Evolutionary conservation across 73 alveolate genomes (phyloP).

Genomic region (Symbiodinium natans): DNA sequence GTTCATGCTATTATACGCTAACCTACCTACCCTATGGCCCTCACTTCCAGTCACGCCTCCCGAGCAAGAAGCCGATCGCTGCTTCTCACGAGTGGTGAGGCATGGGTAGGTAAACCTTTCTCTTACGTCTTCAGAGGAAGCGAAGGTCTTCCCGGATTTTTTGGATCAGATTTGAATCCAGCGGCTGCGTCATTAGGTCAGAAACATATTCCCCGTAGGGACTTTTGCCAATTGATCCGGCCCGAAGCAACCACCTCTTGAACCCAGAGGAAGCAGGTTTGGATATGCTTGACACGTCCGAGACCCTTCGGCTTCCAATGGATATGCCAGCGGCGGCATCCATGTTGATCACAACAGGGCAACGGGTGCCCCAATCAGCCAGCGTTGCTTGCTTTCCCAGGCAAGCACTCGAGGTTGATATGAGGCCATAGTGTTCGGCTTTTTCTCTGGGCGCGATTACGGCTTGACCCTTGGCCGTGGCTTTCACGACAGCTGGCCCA

Average conservation of each 20-base stretch:
- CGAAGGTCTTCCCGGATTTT: too few species aligned
- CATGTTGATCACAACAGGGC: not conserved
- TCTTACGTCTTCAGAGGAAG: too few species aligned
- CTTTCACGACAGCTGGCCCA: not conserved
- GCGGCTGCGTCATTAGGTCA: not conserved
- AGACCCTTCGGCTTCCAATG: slow-evolving; percentile 43
- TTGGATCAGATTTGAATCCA: not conserved
- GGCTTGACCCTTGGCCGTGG: not conserved
- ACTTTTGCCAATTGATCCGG: not conserved
- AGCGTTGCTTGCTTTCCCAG: slow-evolving; percentile 11
- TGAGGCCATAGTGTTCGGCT: not conserved
- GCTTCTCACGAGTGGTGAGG: too few species aligned
- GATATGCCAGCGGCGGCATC: slow-evolving; percentile 41
- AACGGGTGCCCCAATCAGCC: not conserved
- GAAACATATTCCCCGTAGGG: not conserved
- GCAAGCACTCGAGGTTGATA: not conserved
- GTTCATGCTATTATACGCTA: too few species aligned
- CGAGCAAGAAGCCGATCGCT: too few species aligned
- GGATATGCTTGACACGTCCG: slow-evolving; percentile 33
- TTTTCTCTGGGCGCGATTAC: not conserved
- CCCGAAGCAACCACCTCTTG: not conserved
- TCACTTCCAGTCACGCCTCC: too few species aligned
- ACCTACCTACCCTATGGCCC: too few species aligned
- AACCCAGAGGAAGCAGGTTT: slow-evolving; percentile 24
- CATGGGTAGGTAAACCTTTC: too few species aligned